Conservation (phyloP, 345 rosid species). For the Lagerstroemia speciosa region DNA sequence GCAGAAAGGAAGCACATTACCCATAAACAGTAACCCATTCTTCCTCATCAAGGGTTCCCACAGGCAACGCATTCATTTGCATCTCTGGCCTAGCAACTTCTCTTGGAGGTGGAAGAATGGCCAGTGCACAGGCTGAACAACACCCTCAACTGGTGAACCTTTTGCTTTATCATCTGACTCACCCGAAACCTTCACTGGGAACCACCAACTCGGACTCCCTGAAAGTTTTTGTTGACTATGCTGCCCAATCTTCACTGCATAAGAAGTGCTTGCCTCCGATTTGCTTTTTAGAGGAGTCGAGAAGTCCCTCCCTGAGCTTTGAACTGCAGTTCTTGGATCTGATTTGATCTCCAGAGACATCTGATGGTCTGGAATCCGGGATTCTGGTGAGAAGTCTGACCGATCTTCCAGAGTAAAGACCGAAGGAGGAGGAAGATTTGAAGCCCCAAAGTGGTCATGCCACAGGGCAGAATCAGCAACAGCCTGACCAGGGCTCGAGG, state of each 20-base stretch:
- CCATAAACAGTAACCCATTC: slow-evolving; percentile 99
- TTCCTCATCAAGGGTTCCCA: slow-evolving; percentile 76
- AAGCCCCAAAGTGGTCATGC: slow-evolving; percentile 80
- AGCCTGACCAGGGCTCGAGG: slow-evolving; percentile 70
- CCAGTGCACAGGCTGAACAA: slow-evolving; percentile 70
- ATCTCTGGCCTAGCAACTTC: slow-evolving; percentile 96
- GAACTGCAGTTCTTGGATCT: slow-evolving; percentile 44
- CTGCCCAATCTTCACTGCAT: slow-evolving; percentile 46
- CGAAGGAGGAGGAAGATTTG: slow-evolving; percentile 97
- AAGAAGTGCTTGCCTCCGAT: slow-evolving; percentile 53
- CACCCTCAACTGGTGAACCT: slow-evolving; percentile 90
- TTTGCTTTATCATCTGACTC: slow-evolving; percentile 85
- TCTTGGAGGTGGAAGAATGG: slow-evolving; percentile 83
- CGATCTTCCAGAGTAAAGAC: slow-evolving; percentile 83
- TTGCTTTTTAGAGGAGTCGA: slow-evolving; percentile 48
- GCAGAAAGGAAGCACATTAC: slow-evolving; percentile 22
- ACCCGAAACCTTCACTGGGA: slow-evolving; percentile 35
- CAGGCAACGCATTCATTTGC: slow-evolving; percentile 56
- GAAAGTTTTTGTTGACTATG: slow-evolving; percentile 51
- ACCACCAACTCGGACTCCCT: slow-evolving; percentile 66
- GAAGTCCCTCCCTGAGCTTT: slow-evolving; percentile 45
- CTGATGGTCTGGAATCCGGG: slow-evolving; percentile 69
- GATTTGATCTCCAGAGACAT: slow-evolving; percentile 58
- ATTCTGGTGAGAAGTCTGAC: slow-evolving; percentile 78
- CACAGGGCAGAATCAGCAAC: slow-evolving; percentile 95